These are phyloP conservation scores for Hyparrhenia diplandra DNA, from an alignment of 176 grass and related monocot genomes.

Conservation along the genomic window DNA sequence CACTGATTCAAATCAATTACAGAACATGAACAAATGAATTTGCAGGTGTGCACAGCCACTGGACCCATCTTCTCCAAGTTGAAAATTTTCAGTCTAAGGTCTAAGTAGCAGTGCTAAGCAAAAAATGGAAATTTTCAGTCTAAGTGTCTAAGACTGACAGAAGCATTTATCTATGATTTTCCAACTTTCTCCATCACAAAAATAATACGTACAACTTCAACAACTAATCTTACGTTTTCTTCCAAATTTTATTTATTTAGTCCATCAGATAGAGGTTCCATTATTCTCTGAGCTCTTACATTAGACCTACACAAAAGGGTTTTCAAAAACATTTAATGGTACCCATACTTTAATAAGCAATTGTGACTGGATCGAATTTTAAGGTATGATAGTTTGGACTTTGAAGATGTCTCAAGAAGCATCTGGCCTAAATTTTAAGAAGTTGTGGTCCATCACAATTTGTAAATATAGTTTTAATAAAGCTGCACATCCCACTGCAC, in stretches of 20 bases:
- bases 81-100: neutral
- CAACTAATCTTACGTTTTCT: neutral
- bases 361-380: no score
- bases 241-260: neutral
- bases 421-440: conserved; percentile 5
- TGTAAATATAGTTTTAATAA: neutral
- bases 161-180: neutral
- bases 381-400: no score
- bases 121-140: neutral
- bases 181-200: neutral
- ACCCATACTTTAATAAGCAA: no score
- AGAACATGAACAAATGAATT: neutral
- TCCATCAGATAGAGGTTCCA: neutral
- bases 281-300: neutral
- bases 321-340: no score
- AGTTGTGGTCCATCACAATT: neutral
- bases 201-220: neutral
- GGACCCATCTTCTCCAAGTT: neutral
- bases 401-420: neutral
- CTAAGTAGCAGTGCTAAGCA: neutral
- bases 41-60: neutral
- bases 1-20: conserved; percentile 6
- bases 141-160: neutral
- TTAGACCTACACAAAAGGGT: no score
- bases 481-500: neutral